Conservation (phyloP, 495 filamentous ascomycete species). For the Staphylotrichum tortipilum region DNA sequence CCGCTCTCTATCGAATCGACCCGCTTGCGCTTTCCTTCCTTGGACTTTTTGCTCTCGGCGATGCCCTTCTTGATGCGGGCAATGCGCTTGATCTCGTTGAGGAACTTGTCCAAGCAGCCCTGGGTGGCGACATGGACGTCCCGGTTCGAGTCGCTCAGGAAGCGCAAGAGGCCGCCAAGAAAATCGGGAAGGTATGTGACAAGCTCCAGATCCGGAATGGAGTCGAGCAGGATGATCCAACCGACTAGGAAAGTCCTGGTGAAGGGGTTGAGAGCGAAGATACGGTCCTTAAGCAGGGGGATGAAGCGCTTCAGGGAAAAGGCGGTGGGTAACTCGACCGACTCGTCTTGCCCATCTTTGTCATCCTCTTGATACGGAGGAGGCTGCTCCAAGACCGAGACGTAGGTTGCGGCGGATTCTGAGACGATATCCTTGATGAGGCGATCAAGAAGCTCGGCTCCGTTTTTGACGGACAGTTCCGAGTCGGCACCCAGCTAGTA, state of each 20-base stretch:
- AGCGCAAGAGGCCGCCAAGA: constrained; percentile 80
- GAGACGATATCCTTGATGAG: constrained; percentile 97
- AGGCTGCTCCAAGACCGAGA: constrained; percentile 70
- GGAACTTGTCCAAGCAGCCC: constrained; percentile 79
- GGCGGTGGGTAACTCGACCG: constrained; percentile 63
- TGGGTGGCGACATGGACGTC: constrained; percentile 94
- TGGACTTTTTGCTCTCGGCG: constrained; percentile 70
- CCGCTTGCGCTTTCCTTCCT: constrained; percentile 57
- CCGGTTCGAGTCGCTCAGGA: constrained; percentile 80
- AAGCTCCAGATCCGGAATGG: constrained; percentile 93
- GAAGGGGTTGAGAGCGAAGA: constrained; percentile 87
- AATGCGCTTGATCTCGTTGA: constrained; percentile 91
- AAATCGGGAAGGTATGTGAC: constrained; percentile 90
- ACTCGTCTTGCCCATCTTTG: constrained; percentile 41
- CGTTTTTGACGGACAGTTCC: constrained; percentile 96
- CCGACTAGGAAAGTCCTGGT: constrained; percentile 91
- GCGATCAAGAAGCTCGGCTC: constrained; percentile 90
- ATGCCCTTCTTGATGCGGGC: constrained; percentile 86
- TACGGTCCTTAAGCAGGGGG: constrained; percentile 83
- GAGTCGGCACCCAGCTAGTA: constrained; percentile 90
- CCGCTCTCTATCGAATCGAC: constrained; percentile 57
- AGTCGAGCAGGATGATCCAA: constrained; percentile 92
- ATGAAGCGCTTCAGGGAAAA: constrained; percentile 91
- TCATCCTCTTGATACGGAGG: constrained; percentile 40
- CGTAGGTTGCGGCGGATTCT: constrained; percentile 91